Conservation (phyloP, 805 yeast genomes). For the Pichia sporocuriosa region DNA sequence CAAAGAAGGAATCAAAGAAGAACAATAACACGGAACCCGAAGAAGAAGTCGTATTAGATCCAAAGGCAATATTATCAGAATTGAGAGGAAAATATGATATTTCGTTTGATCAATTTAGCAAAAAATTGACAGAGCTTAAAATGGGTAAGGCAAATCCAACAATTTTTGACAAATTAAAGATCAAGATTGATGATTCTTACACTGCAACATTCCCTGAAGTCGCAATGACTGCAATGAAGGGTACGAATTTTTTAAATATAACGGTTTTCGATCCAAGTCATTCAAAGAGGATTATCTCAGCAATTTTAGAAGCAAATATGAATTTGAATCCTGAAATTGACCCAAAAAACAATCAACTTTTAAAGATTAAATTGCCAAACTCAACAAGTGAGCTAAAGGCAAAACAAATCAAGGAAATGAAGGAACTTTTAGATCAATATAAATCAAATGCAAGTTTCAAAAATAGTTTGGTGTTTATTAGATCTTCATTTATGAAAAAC, state of each 20-base stretch:
- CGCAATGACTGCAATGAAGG: slow-evolving; percentile 68
- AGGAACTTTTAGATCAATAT: slow-evolving; percentile 57
- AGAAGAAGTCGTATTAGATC: slow-evolving; percentile 26
- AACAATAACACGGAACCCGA: slow-evolving; percentile 13
- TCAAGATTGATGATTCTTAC: slow-evolving; percentile 43
- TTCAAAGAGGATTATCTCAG: slow-evolving; percentile 59
- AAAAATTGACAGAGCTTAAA: slow-evolving; percentile 53
- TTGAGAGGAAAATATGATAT: slow-evolving; percentile 39
- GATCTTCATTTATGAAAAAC: slow-evolving; percentile 52
- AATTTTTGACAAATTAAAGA: slow-evolving; percentile 53
- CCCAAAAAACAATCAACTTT: slow-evolving; percentile 61
- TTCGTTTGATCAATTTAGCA: slow-evolving; percentile 46
- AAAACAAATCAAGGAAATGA: slow-evolving; percentile 52
- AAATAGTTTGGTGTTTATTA: slow-evolving; percentile 47
- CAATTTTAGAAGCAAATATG: slow-evolving; percentile 60
- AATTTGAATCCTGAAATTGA: slow-evolving; percentile 79
- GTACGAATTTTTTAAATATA: slow-evolving; percentile 54
- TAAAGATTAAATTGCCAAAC: slow-evolving; percentile 71
- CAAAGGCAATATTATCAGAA: slow-evolving; percentile 30
- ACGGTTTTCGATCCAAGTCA: slow-evolving; percentile 83
- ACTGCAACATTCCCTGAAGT: slow-evolving; percentile 46
- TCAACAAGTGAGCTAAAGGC: slow-evolving; percentile 59
- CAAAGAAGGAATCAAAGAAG: slow-evolving; percentile 12
- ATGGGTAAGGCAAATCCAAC: slow-evolving; percentile 64
- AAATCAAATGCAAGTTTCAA: slow-evolving; percentile 42